Conservation (phyloP, 164 flowering plant genomes). For the Paratinospora sagittata region DNA sequence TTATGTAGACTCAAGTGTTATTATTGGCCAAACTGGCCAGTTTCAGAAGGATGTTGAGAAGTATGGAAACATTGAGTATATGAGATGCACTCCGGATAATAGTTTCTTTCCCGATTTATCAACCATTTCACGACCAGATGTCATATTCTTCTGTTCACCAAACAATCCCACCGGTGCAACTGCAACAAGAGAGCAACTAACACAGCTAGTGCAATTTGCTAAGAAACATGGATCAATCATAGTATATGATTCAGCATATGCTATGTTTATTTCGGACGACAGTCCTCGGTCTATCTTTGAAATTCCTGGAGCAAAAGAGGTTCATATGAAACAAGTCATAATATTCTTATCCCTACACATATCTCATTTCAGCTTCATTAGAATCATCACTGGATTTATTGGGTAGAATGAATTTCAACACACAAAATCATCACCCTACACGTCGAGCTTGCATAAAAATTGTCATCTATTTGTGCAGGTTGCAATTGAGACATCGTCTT, state of each 20-base stretch:
- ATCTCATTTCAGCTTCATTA: too few species aligned
- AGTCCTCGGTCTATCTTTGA: constrained; percentile 83
- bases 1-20: constrained; percentile 93
- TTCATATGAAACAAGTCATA: constrained; percentile 14
- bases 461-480: constrained; percentile 38
- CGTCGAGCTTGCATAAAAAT: neutral
- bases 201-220: constrained; percentile 72
- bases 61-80: constrained; percentile 81
- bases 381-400: too few species aligned
- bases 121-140: constrained; percentile 52
- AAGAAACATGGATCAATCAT: constrained; percentile 87
- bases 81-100: constrained; percentile 86
- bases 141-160: constrained; percentile 94
- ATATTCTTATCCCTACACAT: neutral
- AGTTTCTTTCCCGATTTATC: constrained; percentile 90
- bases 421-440: neutral
- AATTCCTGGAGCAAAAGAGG: constrained; percentile 97
- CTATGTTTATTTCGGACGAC: constrained; percentile 81
- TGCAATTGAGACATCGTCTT: constrained; percentile 87
- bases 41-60: constrained; percentile 69
- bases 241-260: constrained; percentile 90
- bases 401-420: neutral
- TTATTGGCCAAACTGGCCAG: constrained; percentile 88
- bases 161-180: constrained; percentile 93
- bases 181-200: constrained; percentile 80